These are phyloP conservation scores for Lyophyllum shimeji DNA, from an alignment of 768 basidiomycete genomes.

Conservation along the genomic window DNA sequence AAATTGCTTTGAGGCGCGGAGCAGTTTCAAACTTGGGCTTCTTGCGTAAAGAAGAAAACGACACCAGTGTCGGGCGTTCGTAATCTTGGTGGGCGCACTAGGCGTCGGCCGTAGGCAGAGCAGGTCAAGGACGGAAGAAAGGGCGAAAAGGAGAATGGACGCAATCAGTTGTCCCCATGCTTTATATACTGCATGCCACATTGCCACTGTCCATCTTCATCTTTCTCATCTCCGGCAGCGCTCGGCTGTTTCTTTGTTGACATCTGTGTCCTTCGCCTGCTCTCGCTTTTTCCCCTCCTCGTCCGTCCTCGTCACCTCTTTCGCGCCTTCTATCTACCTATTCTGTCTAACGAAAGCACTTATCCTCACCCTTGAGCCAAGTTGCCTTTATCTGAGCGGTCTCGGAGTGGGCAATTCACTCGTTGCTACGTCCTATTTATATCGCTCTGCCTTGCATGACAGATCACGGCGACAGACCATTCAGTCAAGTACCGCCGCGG, in stretches of 20 bases:
- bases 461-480: not conserved
- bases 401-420: not conserved
- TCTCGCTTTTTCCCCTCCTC: not conserved
- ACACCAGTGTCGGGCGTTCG: slow-evolving; percentile 56
- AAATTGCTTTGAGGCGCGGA: slow-evolving; percentile 27
- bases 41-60: slow-evolving; percentile 38
- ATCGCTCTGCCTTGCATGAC: not conserved
- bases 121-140: slow-evolving; percentile 10
- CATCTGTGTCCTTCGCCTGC: not conserved
- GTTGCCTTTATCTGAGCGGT: not conserved
- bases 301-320: not conserved
- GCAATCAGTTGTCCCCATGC: slow-evolving; percentile 3
- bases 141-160: slow-evolving; percentile 5
- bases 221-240: slow-evolving; percentile 7
- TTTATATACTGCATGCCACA: slow-evolving; percentile 13
- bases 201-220: slow-evolving; percentile 2
- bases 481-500: not conserved
- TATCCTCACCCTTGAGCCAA: not conserved
- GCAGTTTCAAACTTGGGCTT: slow-evolving; percentile 22
- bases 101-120: slow-evolving; percentile 35
- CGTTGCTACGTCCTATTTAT: slow-evolving; percentile 4
- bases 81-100: slow-evolving; percentile 41
- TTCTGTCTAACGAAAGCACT: not conserved
- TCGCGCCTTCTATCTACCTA: not conserved
- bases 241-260: slow-evolving; percentile 13